Base-by-base conservation (phyloP, 31 red algal species). In the Bonnemaisonia californica region DNA sequence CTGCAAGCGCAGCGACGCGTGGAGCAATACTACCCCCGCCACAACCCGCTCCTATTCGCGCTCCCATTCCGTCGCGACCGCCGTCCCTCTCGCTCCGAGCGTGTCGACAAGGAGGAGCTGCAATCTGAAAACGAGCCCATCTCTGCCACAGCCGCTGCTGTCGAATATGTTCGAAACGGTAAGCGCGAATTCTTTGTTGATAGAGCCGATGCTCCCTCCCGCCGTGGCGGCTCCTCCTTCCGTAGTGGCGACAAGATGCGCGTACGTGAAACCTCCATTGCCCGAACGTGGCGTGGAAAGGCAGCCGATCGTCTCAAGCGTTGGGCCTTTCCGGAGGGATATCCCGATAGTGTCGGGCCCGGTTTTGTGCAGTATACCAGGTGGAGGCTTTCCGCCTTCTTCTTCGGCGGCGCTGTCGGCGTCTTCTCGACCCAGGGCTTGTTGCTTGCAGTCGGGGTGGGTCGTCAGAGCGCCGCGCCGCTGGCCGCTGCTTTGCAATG, bases 401-500 rank as follows among this genome's bases (percentile, higher is more conserved):
- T 97, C 62, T 93, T 89, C 62, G 91, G 95, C 16, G 91, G 91
- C 63, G 89, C 89, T 29, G 74, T 91, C 11, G 90, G 91, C 36
- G 95, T 97, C 12, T 93, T 93, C 62, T 90, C 85, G 26, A 97
- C 95, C 11, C 95, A 97, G 55, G 89, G 87, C 3, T 47, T 97
- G 62, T 66, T 97, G 35, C 63, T 97, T 54, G 95, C 95, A n/a
- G 90, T 93, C 0, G 95, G 95, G 19, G 90, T 97, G 22, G 95
- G 95, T 22, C 55, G 85, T 63, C 90, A 87, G 34, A 83, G 77
- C 54, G 90, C 95, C 9, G 95, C 90, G 0, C 90, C 95, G 19
- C 68, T 97, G 61, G 95, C 95, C 16, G 95, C 95, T 30, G 95
- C 95, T 0, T 72, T 93, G 82, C 90, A 91, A 51, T 97, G 95